Base-by-base conservation (phyloP, 2,329 filamentous ascomycete species). In the Xenoacremonium recifei region DNA sequence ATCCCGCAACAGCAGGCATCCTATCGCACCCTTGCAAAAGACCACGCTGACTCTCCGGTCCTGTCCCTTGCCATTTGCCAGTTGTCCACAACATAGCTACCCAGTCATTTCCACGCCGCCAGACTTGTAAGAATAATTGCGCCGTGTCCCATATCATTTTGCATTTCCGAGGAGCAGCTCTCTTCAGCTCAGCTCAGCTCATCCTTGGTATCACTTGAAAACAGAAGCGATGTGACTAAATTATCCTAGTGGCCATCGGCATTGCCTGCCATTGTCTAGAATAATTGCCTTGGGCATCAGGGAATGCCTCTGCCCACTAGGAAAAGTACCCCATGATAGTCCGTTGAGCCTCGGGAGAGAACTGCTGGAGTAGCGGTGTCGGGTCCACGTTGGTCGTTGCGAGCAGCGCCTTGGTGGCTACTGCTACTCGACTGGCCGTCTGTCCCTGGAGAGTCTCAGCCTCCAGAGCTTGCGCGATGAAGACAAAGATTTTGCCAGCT, bases 371-470 rank as follows among this genome's bases (percentile, higher is more conserved):
- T 37, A 95, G 73, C 52, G 87, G 84, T 47, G 82, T 82, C 3
- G 87, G 82, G 58, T 96, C 87, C 35, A 93, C 72, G 39, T 82
- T 83, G 5, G 89, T 84, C 21, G 79, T 78, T 47, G 82, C 77
- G 30, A 96, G 78, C 37, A 99, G 76, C 39, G 80, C 71, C 70
- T 95, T 95, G 25, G 87, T 87, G 3, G 89, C 84, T 33, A 74
- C 74, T 21, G 89, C 87, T 43, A 96, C 86, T 47, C 85, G 82
- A 47, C 75, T 79, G 19, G 88, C 89, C 16, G 87, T 90, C 60
- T 90, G 82, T 16, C 91, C 91, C 60, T 91, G 87, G 30, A 99
- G 74, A 15, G 91, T 92, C 61, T 96, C 89, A 5, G 89, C 86
- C 61, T 96, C 92, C 12, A 99, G 81, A 16, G 91, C 92, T 64